These are phyloP conservation scores for Pseudocercospora fuligena DNA, from an alignment of 2,329 filamentous ascomycete genomes.

Conservation along the genomic window DNA sequence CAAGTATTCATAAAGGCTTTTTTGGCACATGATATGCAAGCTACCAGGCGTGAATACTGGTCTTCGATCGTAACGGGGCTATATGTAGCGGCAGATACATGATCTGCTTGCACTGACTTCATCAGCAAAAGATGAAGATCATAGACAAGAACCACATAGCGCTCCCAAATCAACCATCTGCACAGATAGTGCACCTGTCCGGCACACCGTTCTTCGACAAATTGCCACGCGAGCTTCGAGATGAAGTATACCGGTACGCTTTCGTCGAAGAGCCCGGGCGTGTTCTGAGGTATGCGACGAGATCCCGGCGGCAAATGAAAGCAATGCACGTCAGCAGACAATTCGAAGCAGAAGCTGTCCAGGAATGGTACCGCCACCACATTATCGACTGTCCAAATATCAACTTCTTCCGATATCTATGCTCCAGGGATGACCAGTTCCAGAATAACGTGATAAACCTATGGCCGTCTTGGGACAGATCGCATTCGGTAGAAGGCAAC, in stretches of 20 bases:
- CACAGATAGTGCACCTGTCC: background rate
- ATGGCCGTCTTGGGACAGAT: too few species aligned
- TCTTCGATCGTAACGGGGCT: background rate
- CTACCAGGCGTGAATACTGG: background rate
- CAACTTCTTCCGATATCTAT: too few species aligned
- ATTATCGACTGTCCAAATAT: too few species aligned
- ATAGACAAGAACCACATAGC: background rate
- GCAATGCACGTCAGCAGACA: background rate
- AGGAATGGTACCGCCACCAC: too few species aligned
- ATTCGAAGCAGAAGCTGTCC: too few species aligned
- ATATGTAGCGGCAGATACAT: background rate
- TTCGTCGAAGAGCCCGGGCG: background rate
- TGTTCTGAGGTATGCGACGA: background rate
- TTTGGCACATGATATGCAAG: background rate
- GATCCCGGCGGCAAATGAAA: background rate
- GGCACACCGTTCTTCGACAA: background rate
- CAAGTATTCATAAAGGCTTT: too few species aligned
- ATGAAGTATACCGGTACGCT: background rate
- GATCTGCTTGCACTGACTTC: background rate
- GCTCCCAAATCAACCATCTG: background rate
- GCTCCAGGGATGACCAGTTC: too few species aligned
- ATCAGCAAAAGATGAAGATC: background rate
- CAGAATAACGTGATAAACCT: too few species aligned
- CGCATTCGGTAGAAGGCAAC: background rate
- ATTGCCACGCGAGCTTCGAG: background rate